Percentiles rank a stretch among this genome's conserved stretches.
These are phyloP conservation scores for Diaporthe citriasiana DNA, from an alignment of 2,329 filamentous ascomycete species.

Conservation along the genomic window DNA sequence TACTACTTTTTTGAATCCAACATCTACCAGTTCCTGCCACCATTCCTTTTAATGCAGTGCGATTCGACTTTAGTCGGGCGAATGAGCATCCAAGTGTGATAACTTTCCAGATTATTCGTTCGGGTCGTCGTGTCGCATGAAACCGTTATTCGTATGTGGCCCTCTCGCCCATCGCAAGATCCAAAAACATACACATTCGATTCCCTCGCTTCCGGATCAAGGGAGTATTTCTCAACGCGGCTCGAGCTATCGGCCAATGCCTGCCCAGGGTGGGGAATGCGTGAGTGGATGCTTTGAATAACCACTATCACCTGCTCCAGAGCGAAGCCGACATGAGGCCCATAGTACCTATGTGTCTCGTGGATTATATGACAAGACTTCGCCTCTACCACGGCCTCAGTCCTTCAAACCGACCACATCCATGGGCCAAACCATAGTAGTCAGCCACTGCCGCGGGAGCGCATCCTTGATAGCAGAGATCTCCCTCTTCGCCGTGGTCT, in stretches of 20 bases:
- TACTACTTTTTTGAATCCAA: not conserved
- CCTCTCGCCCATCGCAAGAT: too few relatives aligned
- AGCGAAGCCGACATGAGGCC: not conserved
- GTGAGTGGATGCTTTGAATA: not conserved
- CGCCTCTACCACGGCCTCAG: not conserved
- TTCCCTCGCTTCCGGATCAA: too few relatives aligned
- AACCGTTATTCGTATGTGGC: too few relatives aligned
- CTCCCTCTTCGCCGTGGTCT: conserved; percentile 46
- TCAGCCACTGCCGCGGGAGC: conserved; percentile 45
- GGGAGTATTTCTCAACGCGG: too few relatives aligned
- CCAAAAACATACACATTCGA: too few relatives aligned
- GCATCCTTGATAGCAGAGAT: conserved; percentile 46
- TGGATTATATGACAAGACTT: not conserved
- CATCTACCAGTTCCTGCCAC: not conserved
- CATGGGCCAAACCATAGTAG: conserved; percentile 46
- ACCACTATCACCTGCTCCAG: too few relatives aligned
- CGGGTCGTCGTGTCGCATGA: too few relatives aligned
- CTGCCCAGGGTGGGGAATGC: too few relatives aligned
- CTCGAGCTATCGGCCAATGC: too few relatives aligned
- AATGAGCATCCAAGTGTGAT: too few relatives aligned
- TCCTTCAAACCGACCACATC: conserved; percentile 43
- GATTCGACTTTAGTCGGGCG: not conserved
- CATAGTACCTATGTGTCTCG: not conserved
- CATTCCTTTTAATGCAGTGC: not conserved
- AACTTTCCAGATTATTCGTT: too few relatives aligned